Evolutionary conservation across 495 filamentous ascomycete species (phyloP), one percentile per base, ranked within the genome.

Genomic region (Hypoxylon subgilvum): DNA sequence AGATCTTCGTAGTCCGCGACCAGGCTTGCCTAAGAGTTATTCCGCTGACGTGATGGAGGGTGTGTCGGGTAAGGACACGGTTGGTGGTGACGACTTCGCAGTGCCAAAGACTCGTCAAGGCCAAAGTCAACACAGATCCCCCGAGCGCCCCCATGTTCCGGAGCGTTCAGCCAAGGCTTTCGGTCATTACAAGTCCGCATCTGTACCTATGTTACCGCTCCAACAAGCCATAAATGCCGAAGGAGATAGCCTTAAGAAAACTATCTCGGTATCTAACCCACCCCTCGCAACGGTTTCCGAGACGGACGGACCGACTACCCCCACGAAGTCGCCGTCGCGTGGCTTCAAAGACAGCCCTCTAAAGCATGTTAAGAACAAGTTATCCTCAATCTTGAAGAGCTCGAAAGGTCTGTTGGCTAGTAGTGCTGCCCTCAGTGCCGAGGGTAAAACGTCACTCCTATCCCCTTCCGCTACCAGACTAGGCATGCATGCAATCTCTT

Each of bases 341-440:
- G 82, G 80, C 51, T 82, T 86, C 62, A 75, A 79, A 44, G 90
- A 92, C 53, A 92, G 87, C 38, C 89, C 91, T 4, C 70, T 96
- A 21, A 96, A 90, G 68, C 88, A 91, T 40, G 91, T 92, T 13
- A 96, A 95, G 74, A 88, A 85, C 59, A 91, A 89, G 68, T 74
- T 96, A 27, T 91, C 91, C 32, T 94, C 91, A 6, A 90, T 95
- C 46, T 77, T 96, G 57, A 90, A 90, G 69, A 88, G 87, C 28
- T 91, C 91, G 10, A 91, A 88, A 67, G 89, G 86, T 13, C 80
- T 95, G 35, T 88, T 96, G 55, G 88, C 87, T 12, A 92, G 85
- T 52, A 90, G 88, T 63, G 91, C 89, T 18, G 84, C 86, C 39
- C 78, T 88, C 40, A 91, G 87, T 64, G 89, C 88, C 17, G 87